Evolutionary conservation across 805 yeast genomes (phyloP), one percentile per base, ranked within the genome.

Genomic region (Schizosaccharomyces japonicus): DNA sequence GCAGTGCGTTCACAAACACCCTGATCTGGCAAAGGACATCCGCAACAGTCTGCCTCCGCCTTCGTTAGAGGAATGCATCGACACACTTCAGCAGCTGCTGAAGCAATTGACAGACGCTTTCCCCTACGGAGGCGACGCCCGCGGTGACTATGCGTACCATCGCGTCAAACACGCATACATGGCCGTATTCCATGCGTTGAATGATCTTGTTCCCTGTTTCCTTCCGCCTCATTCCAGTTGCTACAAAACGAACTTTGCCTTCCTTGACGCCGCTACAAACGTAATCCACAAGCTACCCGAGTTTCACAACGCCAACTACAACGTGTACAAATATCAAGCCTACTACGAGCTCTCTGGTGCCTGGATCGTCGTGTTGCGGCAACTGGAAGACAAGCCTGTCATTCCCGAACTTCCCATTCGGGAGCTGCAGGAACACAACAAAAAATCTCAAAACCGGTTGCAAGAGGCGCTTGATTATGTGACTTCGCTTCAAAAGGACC

Each of bases 111-210:
- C 63, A 19, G 58, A 59, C 7, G 67, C 69, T 50, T 60, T 83
- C 52, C 94, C 94, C 1, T 81, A 79, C 59, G 76, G 76, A 53
- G 82, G 81, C 52, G 84, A 80, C 54, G 66, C 69, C 7, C 66
- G 70, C 32, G 72, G 79, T 44, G 94, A 82, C 59, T 82, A 82
- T 57, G 74, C 85, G 3, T 82, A 73, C 58, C 61, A 79, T 49
- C 67, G 94, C 49, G 80, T 83, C 32, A 75, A 79, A 55, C 72
- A 78, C 5, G 61, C 66, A 50, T 69, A 80, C 51, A 71, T 71
- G 50, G 90, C 79, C 53, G 80, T 82, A 54, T 69, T 80, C 50
- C 66, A 68, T 51, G 74, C 81, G 21, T 63, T 83, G 48, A 72
- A 80, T 15, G 94, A 82, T 59, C 81, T 77, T 58, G 75, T 80